Evolutionary conservation across 2,329 filamentous ascomycete species (phyloP).

Genomic region (Penicillium sp.): DNA sequence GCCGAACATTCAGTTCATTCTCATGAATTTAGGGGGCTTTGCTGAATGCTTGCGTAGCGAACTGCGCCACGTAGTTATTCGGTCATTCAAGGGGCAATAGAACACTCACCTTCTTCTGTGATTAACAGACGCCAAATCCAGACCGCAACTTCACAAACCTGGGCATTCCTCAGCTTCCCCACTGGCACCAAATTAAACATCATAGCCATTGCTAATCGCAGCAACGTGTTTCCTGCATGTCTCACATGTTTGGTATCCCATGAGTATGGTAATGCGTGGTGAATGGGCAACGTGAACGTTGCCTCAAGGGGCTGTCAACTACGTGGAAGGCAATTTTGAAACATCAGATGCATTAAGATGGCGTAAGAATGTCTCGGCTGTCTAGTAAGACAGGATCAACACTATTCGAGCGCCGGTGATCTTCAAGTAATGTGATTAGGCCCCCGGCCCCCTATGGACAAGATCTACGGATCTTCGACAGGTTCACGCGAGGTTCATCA

Average conservation of each 20-base stretch:
- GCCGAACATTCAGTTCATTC: constrained; percentile 2
- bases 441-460: constrained; percentile 15
- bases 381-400: not conserved
- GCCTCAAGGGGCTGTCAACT: not conserved
- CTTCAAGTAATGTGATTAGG: constrained; percentile 14
- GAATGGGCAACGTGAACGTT: constrained; percentile 3
- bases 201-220: not conserved
- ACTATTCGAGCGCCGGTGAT: constrained; percentile 3
- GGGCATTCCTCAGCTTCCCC: not conserved
- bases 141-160: constrained; percentile 13
- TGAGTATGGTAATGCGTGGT: constrained; percentile 11
- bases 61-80: no score
- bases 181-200: not conserved
- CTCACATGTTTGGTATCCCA: constrained; percentile 16
- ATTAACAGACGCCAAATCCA: not conserved
- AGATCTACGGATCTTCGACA: constrained; percentile 14
- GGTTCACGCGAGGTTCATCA: constrained; percentile 20
- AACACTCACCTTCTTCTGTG: not conserved
- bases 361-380: constrained; percentile 1
- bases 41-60: not conserved
- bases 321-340: not conserved
- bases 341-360: not conserved
- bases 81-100: not conserved
- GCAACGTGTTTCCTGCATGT: constrained; percentile 12
- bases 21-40: not conserved